These are phyloP conservation scores for Avena insularis DNA, from an alignment of 176 grass and related monocot species.

Conservation along the genomic window DNA sequence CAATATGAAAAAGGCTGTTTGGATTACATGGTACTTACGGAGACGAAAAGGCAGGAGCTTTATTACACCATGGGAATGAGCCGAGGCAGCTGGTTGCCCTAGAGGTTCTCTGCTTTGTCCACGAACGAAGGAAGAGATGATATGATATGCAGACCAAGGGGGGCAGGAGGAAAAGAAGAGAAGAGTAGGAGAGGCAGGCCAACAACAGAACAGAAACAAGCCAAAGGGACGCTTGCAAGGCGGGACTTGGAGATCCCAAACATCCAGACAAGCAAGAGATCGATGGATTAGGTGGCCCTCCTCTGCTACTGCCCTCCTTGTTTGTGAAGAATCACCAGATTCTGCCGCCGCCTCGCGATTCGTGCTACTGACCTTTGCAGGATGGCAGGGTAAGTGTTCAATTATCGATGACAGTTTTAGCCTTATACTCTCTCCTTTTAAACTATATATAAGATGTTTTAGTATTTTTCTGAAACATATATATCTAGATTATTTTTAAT, in stretches of 20 bases:
- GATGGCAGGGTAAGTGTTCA: background rate
- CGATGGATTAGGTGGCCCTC: conserved; percentile 31
- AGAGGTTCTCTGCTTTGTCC: conserved; percentile 31
- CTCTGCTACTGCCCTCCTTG: conserved; percentile 25
- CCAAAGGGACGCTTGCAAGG: conserved; percentile 55
- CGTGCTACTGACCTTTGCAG: background rate
- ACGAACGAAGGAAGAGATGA: conserved; percentile 26
- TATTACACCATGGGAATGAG: conserved; percentile 27
- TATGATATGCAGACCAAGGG: background rate
- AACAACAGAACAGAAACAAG: background rate
- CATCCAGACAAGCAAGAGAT: conserved; percentile 48
- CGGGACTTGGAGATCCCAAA: conserved; percentile 61
- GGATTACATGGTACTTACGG: conserved; percentile 16
- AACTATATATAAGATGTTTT: too few species aligned
- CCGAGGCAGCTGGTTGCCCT: background rate
- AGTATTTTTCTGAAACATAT: too few species aligned
- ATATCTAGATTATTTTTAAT: too few species aligned
- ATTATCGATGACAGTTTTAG: background rate
- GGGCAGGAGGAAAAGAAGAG: conserved; percentile 20
- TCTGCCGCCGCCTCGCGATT: background rate
- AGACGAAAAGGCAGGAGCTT: conserved; percentile 24
- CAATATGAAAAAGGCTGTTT: conserved; percentile 32
- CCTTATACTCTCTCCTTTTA: too few species aligned
- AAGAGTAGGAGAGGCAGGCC: conserved; percentile 33
- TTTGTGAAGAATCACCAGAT: background rate